phyloP scores from a whole-genome alignment of 73 alveolate genomes.

The Tetrahymena elliotti region DNA sequence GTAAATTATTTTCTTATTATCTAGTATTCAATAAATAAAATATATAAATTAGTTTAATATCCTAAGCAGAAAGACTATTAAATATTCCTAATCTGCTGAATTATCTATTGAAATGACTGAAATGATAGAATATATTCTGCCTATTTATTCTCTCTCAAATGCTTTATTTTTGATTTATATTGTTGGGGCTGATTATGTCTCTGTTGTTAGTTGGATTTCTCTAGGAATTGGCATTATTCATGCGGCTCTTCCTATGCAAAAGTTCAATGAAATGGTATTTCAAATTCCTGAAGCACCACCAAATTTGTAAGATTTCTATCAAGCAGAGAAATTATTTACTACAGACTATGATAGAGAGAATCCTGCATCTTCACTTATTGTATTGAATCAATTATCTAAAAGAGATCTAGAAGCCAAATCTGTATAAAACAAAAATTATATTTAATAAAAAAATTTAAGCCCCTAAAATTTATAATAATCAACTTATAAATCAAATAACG shows the following conservation, averaged over 20 bases:
- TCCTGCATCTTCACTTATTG: constrained; percentile 13
- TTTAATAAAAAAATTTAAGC: too few species aligned
- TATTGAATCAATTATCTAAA: neutral
- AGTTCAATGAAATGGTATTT: constrained; percentile 10
- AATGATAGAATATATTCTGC: constrained; percentile 20
- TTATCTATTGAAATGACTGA: constrained; percentile 40
- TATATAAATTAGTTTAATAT: neutral
- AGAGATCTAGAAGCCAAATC: neutral
- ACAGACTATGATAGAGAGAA: constrained; percentile 42
- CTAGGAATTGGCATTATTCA: constrained; percentile 1
- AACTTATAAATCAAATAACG: neutral
- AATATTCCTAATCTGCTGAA: constrained; percentile 15
- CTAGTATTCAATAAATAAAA: too few species aligned
- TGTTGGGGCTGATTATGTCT: constrained; percentile 15
- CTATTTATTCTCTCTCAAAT: constrained; percentile 16
- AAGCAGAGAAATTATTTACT: constrained; percentile 10
- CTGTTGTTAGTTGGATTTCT: neutral
- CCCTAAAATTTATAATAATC: neutral
- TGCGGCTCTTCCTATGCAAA: constrained; percentile 38
- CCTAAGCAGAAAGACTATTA: constrained; percentile 19
- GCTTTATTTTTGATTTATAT: neutral
- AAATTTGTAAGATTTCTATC: neutral
- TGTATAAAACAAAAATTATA: neutral
- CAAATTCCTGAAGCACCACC: neutral
- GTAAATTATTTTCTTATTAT: neutral